Percentiles rank a stretch among this genome's conserved stretches.
Evolutionary conservation across 108 stramenopile species (phyloP).

Genomic region (Cyclotella baltica): DNA sequence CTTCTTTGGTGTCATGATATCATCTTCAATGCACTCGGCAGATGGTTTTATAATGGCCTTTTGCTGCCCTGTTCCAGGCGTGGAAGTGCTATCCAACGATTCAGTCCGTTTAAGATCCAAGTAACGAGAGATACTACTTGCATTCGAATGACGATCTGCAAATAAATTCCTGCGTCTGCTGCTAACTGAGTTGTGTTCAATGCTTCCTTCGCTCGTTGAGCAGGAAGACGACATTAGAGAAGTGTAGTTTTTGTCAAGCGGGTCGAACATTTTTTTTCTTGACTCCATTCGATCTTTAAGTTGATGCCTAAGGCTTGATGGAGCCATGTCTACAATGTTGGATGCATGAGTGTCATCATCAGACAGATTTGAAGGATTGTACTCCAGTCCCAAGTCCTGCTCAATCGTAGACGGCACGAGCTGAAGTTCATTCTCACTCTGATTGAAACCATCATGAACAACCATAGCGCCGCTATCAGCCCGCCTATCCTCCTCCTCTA

Average conservation of each 20-base stretch:
- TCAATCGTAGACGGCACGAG: background rate
- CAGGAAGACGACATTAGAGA: conserved; percentile 6
- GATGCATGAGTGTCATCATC: background rate
- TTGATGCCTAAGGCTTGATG: background rate
- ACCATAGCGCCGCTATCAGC: background rate
- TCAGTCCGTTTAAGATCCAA: background rate
- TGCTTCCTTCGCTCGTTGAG: conserved; percentile 5
- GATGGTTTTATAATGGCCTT: background rate
- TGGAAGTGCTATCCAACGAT: background rate
- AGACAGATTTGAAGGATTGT: background rate
- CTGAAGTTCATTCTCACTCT: background rate
- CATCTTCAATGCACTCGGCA: background rate
- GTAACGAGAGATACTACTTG: background rate
- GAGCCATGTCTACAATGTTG: background rate
- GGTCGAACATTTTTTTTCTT: background rate
- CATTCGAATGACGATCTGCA: conserved; percentile 3
- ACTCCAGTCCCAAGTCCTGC: background rate
- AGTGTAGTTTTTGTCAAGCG: conserved; percentile 4
- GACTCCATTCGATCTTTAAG: conserved; percentile 2
- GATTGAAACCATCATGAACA: background rate
- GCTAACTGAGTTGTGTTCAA: background rate
- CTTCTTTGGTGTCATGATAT: conserved; percentile 13
- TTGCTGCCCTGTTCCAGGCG: background rate
- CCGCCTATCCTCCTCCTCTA: conserved; percentile 3
- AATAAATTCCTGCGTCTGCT: background rate